Evolutionary conservation across 352 stramenopile species (phyloP).

Genomic region (Phytopythium helicoides): DNA sequence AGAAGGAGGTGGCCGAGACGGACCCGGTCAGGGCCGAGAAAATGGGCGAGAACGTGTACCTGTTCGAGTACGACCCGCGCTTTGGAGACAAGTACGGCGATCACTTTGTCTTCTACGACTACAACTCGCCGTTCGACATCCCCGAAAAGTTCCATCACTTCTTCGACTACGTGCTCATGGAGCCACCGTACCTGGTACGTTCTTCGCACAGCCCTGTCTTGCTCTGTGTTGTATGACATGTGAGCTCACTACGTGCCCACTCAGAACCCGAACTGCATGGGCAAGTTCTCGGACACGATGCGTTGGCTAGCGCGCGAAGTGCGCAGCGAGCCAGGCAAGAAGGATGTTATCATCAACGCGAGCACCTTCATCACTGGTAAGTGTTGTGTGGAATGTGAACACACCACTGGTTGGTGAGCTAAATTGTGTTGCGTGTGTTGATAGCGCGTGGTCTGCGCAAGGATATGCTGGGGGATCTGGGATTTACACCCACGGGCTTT

Average conservation of each 20-base stretch:
- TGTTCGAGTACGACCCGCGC: conserved; percentile 49
- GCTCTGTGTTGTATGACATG: background rate
- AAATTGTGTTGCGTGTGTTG: conserved; percentile 4
- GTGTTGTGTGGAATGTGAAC: background rate
- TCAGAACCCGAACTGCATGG: conserved; percentile 42
- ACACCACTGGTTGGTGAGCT: conserved; percentile 1
- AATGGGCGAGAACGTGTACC: conserved; percentile 42
- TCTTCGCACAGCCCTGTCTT: background rate
- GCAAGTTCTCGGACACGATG: conserved; percentile 50
- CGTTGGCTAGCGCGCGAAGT: conserved; percentile 38
- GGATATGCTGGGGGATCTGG: conserved; percentile 39
- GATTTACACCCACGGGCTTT: conserved; percentile 45
- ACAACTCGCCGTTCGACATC: conserved; percentile 36
- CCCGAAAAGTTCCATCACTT: conserved; percentile 52
- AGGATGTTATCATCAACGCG: conserved; percentile 32
- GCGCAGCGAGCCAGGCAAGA: conserved; percentile 22
- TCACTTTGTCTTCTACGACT: too few species aligned
- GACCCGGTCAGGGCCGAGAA: conserved; percentile 19
- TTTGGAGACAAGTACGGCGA: conserved; percentile 48
- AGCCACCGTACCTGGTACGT: conserved; percentile 42
- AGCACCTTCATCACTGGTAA: conserved; percentile 53
- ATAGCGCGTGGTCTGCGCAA: conserved; percentile 38
- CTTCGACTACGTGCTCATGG: conserved; percentile 52
- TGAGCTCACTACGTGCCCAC: background rate
- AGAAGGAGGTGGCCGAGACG: conserved; percentile 23